Conservation (phyloP, 2,329 filamentous ascomycete genomes). For the Curvularia spicifera region DNA sequence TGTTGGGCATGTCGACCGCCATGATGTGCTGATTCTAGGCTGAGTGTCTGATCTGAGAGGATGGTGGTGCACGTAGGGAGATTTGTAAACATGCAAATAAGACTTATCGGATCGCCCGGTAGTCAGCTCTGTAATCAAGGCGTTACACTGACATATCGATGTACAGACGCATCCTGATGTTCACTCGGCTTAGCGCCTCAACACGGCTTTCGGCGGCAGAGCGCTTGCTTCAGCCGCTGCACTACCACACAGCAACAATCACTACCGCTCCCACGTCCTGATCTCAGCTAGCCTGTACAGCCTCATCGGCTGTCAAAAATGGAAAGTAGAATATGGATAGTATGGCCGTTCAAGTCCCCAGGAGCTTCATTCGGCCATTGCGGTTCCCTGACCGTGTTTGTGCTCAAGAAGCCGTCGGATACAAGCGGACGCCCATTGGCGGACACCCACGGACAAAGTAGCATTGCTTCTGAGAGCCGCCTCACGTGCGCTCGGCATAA, state of each 20-base stretch:
- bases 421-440: slow-evolving; percentile 27
- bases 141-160: slow-evolving; percentile 2
- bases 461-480: slow-evolving; percentile 24
- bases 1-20: slow-evolving; percentile 55
- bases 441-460: slow-evolving; percentile 28
- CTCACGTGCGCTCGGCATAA: slow-evolving; percentile 40
- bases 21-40: slow-evolving; percentile 16
- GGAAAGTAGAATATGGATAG: neutral
- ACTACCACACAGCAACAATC: neutral
- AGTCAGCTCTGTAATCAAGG: neutral
- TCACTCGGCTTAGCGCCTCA: slow-evolving; percentile 12
- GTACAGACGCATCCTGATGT: slow-evolving; percentile 1
- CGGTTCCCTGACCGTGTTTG: neutral
- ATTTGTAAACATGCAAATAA: neutral
- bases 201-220: slow-evolving; percentile 14
- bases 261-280: neutral
- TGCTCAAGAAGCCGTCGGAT: slow-evolving; percentile 20
- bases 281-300: neutral
- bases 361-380: neutral
- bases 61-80: neutral
- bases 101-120: neutral
- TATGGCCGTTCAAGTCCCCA: neutral
- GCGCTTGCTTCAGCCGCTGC: slow-evolving; percentile 4
- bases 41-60: neutral
- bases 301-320: neutral